phyloP scores from a whole-genome alignment of 345 rosid species.

The Melastoma malabathricum region DNA sequence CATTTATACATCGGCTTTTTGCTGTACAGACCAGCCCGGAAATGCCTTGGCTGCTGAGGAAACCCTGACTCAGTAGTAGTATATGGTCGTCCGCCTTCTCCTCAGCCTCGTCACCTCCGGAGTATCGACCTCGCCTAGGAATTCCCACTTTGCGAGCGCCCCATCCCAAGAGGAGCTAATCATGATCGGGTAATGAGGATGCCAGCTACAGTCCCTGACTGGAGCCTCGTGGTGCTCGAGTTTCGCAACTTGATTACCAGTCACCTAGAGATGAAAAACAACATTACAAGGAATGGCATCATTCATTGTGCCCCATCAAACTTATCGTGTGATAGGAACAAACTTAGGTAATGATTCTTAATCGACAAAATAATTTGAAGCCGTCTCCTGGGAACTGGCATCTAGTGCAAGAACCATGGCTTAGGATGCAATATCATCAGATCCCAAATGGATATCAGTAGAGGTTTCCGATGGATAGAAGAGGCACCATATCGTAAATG shows the following conservation, averaged over 20 bases:
- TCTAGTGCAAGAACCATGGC: too few species aligned
- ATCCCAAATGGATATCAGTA: background rate
- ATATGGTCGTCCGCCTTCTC: conserved; percentile 1
- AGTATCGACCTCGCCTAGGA: conserved; percentile 14
- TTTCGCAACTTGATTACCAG: conserved; percentile 35
- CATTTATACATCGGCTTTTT: background rate
- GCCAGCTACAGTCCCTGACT: conserved; percentile 68
- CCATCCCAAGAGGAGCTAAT: conserved; percentile 60
- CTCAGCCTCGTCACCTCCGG: conserved; percentile 1
- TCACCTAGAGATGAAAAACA: conserved; percentile 22
- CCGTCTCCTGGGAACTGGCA: too few species aligned
- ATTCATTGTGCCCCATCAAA: background rate
- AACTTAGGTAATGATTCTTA: too few species aligned
- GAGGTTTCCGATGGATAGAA: background rate
- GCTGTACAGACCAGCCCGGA: background rate
- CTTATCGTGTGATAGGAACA: background rate
- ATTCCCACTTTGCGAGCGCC: conserved; percentile 41
- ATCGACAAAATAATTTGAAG: too few species aligned
- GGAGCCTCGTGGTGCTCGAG: conserved; percentile 23
- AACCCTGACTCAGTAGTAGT: background rate
- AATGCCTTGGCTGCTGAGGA: too few species aligned
- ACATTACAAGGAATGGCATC: background rate
- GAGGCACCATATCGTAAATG: conserved; percentile 50
- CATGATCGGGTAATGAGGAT: conserved; percentile 36
- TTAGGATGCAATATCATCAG: too few species aligned